Base-by-base conservation (phyloP, 768 basidiomycete genomes). In the Trametes coccinea region DNA sequence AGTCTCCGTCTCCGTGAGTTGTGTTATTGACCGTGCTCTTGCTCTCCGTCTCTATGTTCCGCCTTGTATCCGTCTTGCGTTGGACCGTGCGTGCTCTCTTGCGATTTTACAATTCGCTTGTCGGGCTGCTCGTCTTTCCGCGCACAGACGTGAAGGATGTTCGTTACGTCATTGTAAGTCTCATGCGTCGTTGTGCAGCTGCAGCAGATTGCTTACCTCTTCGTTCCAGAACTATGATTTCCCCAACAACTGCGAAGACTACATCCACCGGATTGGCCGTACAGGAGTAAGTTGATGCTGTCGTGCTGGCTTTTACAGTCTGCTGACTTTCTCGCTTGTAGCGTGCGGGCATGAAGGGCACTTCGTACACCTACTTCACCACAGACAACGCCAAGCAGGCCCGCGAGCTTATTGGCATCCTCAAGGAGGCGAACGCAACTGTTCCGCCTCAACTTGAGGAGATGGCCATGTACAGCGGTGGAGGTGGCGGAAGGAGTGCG, bases 191-290 rank as follows among this genome's bases (percentile, higher is more conserved):
- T 44, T 43, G 4, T 33, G 2, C 22, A 8, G 37, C 10, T 37
- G 16, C 53, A 11, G 0, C 48, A 64, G 43, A 62, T 51, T 34
- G 44, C 43, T 2, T 39, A 56, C 39, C n/a, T 46, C 2, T 39
- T 55, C 40, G 17, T 44, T 53, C 2, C 66, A 95, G 94, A 95
- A 95, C 77, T 95, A 92, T 74, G 95, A 98, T 74, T 97, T 98
- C 81, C 95, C 95, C 0, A 97, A 97, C 78, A 95, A 96, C 72
- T 93, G 92, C 71, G 95, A 96, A 79, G 95, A 97, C 76, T 98
- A 98, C 76, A 94, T 98, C 62, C 96, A 99, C 78, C 93, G 96
- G 68, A 99, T 99, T 71, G 97, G 96, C 65, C 94, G 96, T 74
- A 97, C 96, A 66, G 95, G 95, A 58, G 92, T 93, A 75, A 48